These are phyloP conservation scores for Trifolium pratense DNA, from an alignment of 306 rosid genomes.

Conservation along the genomic window DNA sequence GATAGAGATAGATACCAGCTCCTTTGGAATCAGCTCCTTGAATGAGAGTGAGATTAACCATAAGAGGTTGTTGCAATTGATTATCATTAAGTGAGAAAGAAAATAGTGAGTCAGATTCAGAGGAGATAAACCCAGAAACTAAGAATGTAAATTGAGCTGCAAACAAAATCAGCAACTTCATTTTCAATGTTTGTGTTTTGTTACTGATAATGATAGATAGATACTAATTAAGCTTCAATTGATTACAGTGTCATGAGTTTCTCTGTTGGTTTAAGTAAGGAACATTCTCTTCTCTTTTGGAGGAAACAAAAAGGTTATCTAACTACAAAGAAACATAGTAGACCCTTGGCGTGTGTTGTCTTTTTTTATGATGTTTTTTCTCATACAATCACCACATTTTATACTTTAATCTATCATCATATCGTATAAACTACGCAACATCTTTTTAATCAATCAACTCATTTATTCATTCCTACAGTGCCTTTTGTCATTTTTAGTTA, in stretches of 20 bases:
- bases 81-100: slow-evolving; percentile 50
- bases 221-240: neutral
- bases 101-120: slow-evolving; percentile 47
- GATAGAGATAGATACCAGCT: slow-evolving; percentile 61
- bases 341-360: slow-evolving; percentile 27
- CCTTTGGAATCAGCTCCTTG: slow-evolving; percentile 70
- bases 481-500: neutral
- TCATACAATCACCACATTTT: slow-evolving; percentile 19
- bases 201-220: neutral
- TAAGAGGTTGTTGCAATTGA: slow-evolving; percentile 47
- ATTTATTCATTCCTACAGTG: slow-evolving; percentile 34
- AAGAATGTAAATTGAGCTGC: slow-evolving; percentile 41
- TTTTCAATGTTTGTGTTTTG: slow-evolving; percentile 3
- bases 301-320: slow-evolving; percentile 16
- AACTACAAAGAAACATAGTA: neutral
- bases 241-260: slow-evolving; percentile 1
- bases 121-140: slow-evolving; percentile 49
- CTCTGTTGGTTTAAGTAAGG: slow-evolving; percentile 34
- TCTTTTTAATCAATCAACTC: neutral
- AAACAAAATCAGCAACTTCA: slow-evolving; percentile 55
- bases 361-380: slow-evolving; percentile 17
- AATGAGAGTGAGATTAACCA: slow-evolving; percentile 79
- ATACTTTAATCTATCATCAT: slow-evolving; percentile 27
- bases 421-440: slow-evolving; percentile 38
- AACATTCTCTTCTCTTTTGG: slow-evolving; percentile 9